phyloP scores from a whole-genome alignment of 257 asterid species.

The Solanum lignicaule region DNA sequence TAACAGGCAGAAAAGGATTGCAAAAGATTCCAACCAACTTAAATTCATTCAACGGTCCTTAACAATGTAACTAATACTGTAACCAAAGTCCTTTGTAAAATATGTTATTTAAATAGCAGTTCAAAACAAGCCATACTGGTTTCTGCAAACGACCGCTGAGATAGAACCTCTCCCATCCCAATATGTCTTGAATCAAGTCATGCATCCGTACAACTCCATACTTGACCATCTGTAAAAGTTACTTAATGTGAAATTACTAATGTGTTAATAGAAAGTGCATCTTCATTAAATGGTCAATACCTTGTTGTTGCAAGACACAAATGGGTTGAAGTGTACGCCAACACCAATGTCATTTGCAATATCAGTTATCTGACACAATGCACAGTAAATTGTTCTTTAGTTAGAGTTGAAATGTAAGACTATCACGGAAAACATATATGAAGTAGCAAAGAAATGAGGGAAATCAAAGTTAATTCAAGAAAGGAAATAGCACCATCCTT shows the following conservation, averaged over 20 bases:
- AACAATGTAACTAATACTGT: not conserved
- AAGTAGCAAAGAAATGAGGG: not conserved
- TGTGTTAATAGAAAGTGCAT: not conserved
- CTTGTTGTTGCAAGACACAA: conserved; percentile 44
- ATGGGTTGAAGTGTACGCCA: conserved; percentile 86
- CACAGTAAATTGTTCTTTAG: conserved; percentile 1
- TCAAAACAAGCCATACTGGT: conserved; percentile 44
- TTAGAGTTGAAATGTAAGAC: not conserved
- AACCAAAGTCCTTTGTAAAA: not conserved
- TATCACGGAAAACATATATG: not conserved
- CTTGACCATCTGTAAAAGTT: conserved; percentile 49
- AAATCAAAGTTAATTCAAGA: conserved; percentile 2
- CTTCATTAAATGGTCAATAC: conserved; percentile 17
- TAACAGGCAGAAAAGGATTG: not conserved
- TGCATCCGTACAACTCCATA: conserved; percentile 68
- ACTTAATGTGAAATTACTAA: conserved; percentile 3
- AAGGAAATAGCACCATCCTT: conserved; percentile 42
- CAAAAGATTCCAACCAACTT: not conserved
- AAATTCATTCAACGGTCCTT: not conserved
- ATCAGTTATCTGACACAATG: conserved; percentile 34
- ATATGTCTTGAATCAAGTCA: conserved; percentile 60
- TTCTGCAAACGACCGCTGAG: conserved; percentile 85
- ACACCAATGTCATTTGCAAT: conserved; percentile 70
- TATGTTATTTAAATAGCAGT: not conserved
- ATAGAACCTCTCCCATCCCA: conserved; percentile 68